Percentiles rank a stretch among this genome's conserved stretches.
phyloP scores from a whole-genome alignment of 1,139 yeast species.

The Candida pseudoviswanathii region DNA sequence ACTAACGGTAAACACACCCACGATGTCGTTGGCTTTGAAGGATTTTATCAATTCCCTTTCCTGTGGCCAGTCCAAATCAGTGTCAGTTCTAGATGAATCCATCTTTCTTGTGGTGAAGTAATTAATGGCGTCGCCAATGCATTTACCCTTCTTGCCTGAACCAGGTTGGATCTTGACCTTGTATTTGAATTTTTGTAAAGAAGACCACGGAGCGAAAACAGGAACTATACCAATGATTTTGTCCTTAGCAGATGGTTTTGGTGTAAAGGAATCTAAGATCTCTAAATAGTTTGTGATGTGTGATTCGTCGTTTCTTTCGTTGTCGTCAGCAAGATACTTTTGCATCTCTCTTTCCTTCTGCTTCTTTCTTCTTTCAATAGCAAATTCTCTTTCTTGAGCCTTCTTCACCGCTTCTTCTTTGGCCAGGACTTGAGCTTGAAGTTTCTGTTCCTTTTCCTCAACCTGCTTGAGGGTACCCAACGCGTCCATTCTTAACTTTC shows the following conservation, averaged over 20 bases:
- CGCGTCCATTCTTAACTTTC: slow-evolving; percentile 69
- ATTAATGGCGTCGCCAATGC: slow-evolving; percentile 67
- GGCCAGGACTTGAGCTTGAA: slow-evolving; percentile 26
- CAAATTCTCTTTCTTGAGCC: slow-evolving; percentile 24
- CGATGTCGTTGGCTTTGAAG: slow-evolving; percentile 54
- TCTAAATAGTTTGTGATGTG: slow-evolving; percentile 36
- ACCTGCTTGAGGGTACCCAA: slow-evolving; percentile 80
- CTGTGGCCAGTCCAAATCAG: slow-evolving; percentile 68
- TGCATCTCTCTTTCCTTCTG: slow-evolving; percentile 55
- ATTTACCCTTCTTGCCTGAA: slow-evolving; percentile 83
- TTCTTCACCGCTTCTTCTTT: slow-evolving; percentile 30
- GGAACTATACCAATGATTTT: slow-evolving; percentile 67
- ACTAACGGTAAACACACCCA: slow-evolving; percentile 41
- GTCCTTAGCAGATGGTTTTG: slow-evolving; percentile 48
- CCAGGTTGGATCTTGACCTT: slow-evolving; percentile 90
- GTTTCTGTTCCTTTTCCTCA: slow-evolving; percentile 38
- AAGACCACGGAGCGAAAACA: slow-evolving; percentile 90
- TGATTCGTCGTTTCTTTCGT: slow-evolving; percentile 23
- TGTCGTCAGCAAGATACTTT: slow-evolving; percentile 44
- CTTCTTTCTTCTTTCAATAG: slow-evolving; percentile 40
- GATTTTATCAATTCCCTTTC: slow-evolving; percentile 62
- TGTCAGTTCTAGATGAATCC: slow-evolving; percentile 52
- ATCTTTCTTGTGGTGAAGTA: slow-evolving; percentile 59
- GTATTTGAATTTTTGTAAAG: slow-evolving; percentile 73
- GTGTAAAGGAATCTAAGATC: slow-evolving; percentile 41